Percentiles rank a stretch among this genome's conserved stretches.
Evolutionary conservation across 371 early-diverging fungal species (phyloP).

Genomic region (Mortierella sp.): DNA sequence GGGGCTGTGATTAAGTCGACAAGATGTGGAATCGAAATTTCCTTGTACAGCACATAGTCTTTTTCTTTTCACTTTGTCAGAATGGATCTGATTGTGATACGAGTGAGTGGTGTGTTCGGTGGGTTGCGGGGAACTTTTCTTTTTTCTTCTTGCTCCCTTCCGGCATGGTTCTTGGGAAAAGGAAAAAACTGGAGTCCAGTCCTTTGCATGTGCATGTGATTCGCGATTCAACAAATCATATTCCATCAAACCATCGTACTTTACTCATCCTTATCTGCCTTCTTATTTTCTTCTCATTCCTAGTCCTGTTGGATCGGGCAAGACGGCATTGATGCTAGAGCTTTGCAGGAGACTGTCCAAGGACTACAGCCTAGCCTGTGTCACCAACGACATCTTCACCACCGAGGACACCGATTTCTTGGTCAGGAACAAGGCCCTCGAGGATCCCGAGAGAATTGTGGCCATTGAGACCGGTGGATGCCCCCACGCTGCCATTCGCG

Average conservation of each 20-base stretch:
- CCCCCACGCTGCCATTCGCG: conserved; percentile 95
- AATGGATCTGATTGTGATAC: not conserved
- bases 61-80: not conserved
- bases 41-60: not conserved
- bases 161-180: not conserved
- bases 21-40: not conserved
- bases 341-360: conserved; percentile 88
- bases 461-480: conserved; percentile 97
- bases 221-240: conserved; percentile 6
- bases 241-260: not conserved
- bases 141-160: not conserved
- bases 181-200: not conserved
- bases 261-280: not conserved
- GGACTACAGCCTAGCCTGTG: conserved; percentile 85
- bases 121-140: not conserved
- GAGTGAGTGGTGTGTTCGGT: not conserved
- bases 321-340: conserved; percentile 94
- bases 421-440: conserved; percentile 88
- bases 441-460: conserved; percentile 83
- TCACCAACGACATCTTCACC: conserved; percentile 91
- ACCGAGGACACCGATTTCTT: conserved; percentile 96
- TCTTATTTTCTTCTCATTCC: conserved; percentile 5
- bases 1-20: not conserved
- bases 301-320: conserved; percentile 95
- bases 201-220: not conserved